Conservation (phyloP, 257 asterid genomes). For the Plantago elongata region DNA sequence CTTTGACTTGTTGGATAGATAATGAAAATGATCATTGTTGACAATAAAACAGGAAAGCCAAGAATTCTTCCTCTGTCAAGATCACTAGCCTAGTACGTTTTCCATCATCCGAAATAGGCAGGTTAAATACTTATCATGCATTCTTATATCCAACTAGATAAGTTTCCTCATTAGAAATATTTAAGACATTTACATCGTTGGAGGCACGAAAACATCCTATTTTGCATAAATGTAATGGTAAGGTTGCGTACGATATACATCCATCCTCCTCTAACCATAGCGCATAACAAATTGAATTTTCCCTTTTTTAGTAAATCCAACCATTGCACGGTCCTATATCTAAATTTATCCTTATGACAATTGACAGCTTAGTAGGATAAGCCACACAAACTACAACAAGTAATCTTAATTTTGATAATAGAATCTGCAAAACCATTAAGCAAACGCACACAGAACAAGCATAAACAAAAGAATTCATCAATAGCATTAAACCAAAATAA, state of each 20-base stretch:
- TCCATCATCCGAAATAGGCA: not conserved
- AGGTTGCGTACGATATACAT: too few species aligned
- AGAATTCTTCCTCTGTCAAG: not conserved
- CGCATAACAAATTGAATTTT: too few species aligned
- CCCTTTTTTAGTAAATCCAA: too few species aligned
- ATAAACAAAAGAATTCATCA: conserved; percentile 6
- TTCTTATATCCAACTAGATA: not conserved
- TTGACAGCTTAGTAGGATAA: too few species aligned
- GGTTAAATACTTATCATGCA: not conserved
- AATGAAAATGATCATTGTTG: not conserved
- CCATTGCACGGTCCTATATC: too few species aligned
- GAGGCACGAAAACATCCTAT: too few species aligned
- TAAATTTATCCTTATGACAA: too few species aligned
- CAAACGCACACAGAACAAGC: not conserved
- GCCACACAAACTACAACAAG: not conserved
- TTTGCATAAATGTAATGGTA: too few species aligned
- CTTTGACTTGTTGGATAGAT: not conserved
- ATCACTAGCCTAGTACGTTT: not conserved
- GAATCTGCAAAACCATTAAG: not conserved
- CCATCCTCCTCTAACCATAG: too few species aligned
- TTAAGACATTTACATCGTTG: too few species aligned
- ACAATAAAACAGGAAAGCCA: not conserved
- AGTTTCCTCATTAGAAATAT: too few species aligned
- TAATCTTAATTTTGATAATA: not conserved
- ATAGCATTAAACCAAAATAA: not conserved